Base-by-base conservation (phyloP, 148 eudicot genomes). In the Rhododendron molle region DNA sequence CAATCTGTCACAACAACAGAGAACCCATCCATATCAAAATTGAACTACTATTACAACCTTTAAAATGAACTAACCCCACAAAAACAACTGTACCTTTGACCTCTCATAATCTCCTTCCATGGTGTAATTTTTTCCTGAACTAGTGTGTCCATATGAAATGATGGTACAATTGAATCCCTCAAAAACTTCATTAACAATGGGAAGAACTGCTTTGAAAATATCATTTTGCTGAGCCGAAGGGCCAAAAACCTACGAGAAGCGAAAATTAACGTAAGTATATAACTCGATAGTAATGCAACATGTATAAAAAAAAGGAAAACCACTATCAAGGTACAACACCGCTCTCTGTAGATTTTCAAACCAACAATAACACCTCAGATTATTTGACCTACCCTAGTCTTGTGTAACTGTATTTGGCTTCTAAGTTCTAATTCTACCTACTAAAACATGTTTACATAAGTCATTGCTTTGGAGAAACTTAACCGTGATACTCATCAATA, bases 71-170 rank as follows among this genome's bases (percentile, higher is more conserved):
- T 43, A 43, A 43, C 46, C 46, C 65, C 11, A 13, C 20, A 43
- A n/a, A 79, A 69, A 46, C 62, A n/a, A 34, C 34, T 80, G 10
- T 93, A 97, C 40, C 40, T 38, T 38, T 38, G 40, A 38, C 89
- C 93, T 89, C 91, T 91, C 95, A 85, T 97, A 94, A 52, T 94
- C 98, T 21, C 99, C 99, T 87, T 97, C 99, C 99, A 97, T 97
- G 20, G 99, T 97, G 88, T 94, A 97, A 11, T 98, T 97, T 91
- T 97, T 97, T 79, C 99, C 99, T 1, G 99, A 95, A 46, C 99
- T 98, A 34, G 99, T 97, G 88, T 97, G 99, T 34, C 99, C 99
- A 93, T 97, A 97, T 0, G 99, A 98, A 89, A 97, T 95, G 67
- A 97, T 95, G 78, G 98, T 95, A 86, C 99, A 95, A 87, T 97